Conservation (phyloP, 140 eudicot genomes). For the Ambrosia hybrid region DNA sequence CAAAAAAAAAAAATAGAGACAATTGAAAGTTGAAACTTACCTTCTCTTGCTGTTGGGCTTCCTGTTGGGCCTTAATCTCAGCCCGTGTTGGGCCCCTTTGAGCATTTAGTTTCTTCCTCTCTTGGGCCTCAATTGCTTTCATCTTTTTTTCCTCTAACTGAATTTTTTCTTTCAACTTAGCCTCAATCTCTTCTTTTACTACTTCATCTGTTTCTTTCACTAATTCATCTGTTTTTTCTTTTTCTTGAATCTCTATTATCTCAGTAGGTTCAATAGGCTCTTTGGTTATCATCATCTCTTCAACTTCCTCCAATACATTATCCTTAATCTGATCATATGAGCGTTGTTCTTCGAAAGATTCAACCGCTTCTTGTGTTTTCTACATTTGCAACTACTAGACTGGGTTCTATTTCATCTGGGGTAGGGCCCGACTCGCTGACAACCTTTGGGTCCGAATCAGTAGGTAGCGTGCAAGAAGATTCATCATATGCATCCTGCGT, state of each 20-base stretch:
- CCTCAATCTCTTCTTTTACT: constrained; percentile 37
- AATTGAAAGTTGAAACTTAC: constrained; percentile 18
- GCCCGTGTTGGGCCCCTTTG: constrained; percentile 52
- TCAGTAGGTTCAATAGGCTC: constrained; percentile 18
- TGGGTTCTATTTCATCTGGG: constrained; percentile 9
- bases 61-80: constrained; percentile 52
- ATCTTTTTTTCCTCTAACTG: constrained; percentile 46
- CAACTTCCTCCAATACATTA: constrained; percentile 33
- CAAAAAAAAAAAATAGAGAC: background rate
- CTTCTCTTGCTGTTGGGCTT: constrained; percentile 66
- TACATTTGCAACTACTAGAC: constrained; percentile 1
- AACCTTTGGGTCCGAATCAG: background rate
- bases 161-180: constrained; percentile 52
- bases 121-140: constrained; percentile 51
- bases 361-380: constrained; percentile 30
- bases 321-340: constrained; percentile 2
- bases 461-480: background rate
- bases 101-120: constrained; percentile 49
- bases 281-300: constrained; percentile 7
- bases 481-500: background rate
- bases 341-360: background rate
- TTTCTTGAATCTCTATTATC: constrained; percentile 17
- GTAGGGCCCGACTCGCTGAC: background rate
- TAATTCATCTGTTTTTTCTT: constrained; percentile 36
- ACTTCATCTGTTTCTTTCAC: too few species aligned